These are phyloP conservation scores for Begonia masoniana DNA, from an alignment of 306 rosid species.

Conservation along the genomic window DNA sequence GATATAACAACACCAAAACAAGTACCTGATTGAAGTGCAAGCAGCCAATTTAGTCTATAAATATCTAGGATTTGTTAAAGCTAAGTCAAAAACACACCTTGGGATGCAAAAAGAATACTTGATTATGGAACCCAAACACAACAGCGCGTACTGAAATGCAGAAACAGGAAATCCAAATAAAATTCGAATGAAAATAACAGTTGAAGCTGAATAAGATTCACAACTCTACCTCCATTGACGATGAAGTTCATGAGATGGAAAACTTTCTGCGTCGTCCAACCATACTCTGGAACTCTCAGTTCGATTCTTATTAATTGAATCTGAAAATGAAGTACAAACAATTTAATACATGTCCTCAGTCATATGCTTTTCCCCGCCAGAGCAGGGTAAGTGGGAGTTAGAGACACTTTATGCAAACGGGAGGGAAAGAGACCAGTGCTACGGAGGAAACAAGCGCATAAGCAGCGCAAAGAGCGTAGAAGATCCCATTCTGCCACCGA, in stretches of 20 bases:
- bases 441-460: conserved; percentile 68
- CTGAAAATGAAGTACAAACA: conserved; percentile 19
- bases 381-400: background rate
- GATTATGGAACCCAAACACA: conserved; percentile 78
- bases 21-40: conserved; percentile 42
- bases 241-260: conserved; percentile 96
- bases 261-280: conserved; percentile 96
- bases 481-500: conserved; percentile 43
- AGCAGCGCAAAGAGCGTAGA: conserved; percentile 61
- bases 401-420: background rate
- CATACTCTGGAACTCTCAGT: conserved; percentile 85
- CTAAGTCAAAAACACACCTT: conserved; percentile 30
- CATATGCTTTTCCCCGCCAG: background rate
- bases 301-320: conserved; percentile 84
- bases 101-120: conserved; percentile 58
- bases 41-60: too few species aligned
- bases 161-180: conserved; percentile 4
- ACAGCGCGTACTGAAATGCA: conserved; percentile 65
- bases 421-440: conserved; percentile 47
- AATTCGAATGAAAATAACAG: background rate
- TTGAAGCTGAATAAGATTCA: background rate
- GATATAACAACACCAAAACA: conserved; percentile 47
- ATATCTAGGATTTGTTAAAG: background rate
- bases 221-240: conserved; percentile 63
- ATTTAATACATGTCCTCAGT: background rate